Evolutionary conservation across 2,329 filamentous ascomycete species (phyloP), one percentile per base, ranked within the genome.

Genomic region (Bisporella sp.): DNA sequence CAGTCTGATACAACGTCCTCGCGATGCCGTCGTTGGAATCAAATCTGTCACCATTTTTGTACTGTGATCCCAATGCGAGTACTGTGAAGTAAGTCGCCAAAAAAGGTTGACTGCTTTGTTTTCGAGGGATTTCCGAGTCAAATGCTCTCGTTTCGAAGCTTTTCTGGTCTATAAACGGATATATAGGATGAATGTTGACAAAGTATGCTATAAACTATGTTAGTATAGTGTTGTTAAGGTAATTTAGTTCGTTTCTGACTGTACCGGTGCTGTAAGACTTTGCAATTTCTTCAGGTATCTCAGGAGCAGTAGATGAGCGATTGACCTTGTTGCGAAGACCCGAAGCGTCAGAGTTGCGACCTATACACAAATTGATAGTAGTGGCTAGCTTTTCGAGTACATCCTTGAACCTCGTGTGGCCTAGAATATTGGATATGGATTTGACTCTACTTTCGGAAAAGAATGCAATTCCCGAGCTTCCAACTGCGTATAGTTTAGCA

Each of bases 121-220:
- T 45, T 4, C 59, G 49, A 5, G 53, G 50, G 3, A 69, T 59
- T 11, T 66, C 49, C 4, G 62, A 49, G 31, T 57, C 60, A 8
- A 57, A 54, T 6, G 62, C 63, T 13, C 62, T 61, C 0, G 58
- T 50, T 52, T 71, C 66, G 47, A 73, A 73, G 4, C 56, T 46
- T 12, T 53, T 46, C 31, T 60, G 62, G 42, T 72, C 67, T 1
- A 73, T 61, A 49, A 73, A 72, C 0, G 71, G 69, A 51, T 71
- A 68, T 0, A 69, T 40, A 0, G 65, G 66, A 50, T 73, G 70
- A 2, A 69, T 56, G 6, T 66, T 60, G 2, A 66, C 57, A 49
- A 73, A 73, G 56, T 72, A 73, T 29, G 61, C 64, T 69, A 39
- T 6, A 21, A 4, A 4, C 1, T 6, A 43, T 11, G 40, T 51